These are phyloP conservation scores for Metarhizium rileyi DNA, from an alignment of 2,329 filamentous ascomycete species.

Conservation along the genomic window DNA sequence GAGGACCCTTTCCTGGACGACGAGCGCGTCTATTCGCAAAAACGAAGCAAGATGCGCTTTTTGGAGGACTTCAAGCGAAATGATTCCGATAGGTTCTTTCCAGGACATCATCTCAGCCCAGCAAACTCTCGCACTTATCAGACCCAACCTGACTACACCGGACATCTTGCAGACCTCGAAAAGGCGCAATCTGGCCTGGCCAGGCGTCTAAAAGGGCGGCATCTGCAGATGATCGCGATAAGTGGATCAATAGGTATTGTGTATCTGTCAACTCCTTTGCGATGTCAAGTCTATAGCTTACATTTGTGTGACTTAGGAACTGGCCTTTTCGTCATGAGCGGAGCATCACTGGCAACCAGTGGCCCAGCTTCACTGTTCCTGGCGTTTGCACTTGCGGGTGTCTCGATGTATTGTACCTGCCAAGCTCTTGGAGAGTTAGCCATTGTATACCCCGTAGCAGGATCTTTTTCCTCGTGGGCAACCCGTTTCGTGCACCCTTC, in stretches of 20 bases:
- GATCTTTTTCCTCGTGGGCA: slow-evolving; percentile 86
- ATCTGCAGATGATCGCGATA: slow-evolving; percentile 96
- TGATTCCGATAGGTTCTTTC: slow-evolving; percentile 37
- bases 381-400: slow-evolving; percentile 65
- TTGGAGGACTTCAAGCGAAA: slow-evolving; percentile 56
- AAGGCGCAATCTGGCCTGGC: slow-evolving; percentile 68
- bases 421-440: slow-evolving; percentile 88
- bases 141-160: slow-evolving; percentile 41
- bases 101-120: slow-evolving; percentile 30
- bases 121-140: slow-evolving; percentile 19
- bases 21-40: not conserved
- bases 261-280: not conserved
- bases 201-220: slow-evolving; percentile 68
- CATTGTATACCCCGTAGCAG: slow-evolving; percentile 80
- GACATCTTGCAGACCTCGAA: slow-evolving; percentile 53
- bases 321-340: slow-evolving; percentile 79
- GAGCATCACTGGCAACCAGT: slow-evolving; percentile 57
- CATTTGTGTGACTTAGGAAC: slow-evolving; percentile 42
- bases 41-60: slow-evolving; percentile 23
- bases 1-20: not conserved
- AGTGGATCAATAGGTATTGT: slow-evolving; percentile 71
- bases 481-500: slow-evolving; percentile 88
- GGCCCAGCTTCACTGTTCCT: slow-evolving; percentile 71
- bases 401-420: slow-evolving; percentile 85
- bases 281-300: not conserved